These are phyloP conservation scores for Periglandula ipomoeae DNA, from an alignment of 2,329 filamentous ascomycete species.

Conservation along the genomic window DNA sequence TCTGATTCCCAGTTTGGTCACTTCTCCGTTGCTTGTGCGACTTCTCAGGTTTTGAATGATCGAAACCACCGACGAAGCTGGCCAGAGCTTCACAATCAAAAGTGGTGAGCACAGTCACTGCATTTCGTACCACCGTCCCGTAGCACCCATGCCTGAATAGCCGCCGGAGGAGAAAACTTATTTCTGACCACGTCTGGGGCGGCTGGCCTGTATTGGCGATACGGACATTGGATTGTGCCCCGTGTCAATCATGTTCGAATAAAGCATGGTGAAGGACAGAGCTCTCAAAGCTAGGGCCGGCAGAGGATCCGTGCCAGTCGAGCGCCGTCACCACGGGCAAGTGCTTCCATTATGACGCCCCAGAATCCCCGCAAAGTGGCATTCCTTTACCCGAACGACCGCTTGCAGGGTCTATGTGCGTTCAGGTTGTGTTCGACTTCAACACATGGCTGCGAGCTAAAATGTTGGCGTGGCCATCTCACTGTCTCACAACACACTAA, in stretches of 20 bases:
- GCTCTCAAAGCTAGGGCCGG: too few relatives aligned
- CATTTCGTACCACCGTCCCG: too few relatives aligned
- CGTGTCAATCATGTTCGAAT: too few relatives aligned
- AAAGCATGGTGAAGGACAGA: too few relatives aligned
- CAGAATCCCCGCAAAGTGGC: conserved; percentile 2
- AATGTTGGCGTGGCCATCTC: neutral
- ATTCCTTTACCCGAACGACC: neutral
- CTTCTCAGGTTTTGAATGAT: neutral
- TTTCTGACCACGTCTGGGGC: too few relatives aligned
- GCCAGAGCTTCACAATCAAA: neutral
- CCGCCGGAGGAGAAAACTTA: too few relatives aligned
- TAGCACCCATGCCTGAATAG: neutral
- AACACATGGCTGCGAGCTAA: neutral
- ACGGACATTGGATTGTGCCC: too few relatives aligned
- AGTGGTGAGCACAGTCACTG: too few relatives aligned
- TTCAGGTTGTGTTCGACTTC: neutral
- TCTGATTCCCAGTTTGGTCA: too few relatives aligned
- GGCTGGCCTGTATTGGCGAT: too few relatives aligned
- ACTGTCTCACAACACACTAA: neutral
- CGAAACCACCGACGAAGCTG: neutral
- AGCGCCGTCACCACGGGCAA: neutral
- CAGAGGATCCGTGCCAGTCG: too few relatives aligned
- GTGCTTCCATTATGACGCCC: neutral
- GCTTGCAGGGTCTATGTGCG: neutral
- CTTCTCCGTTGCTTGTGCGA: too few relatives aligned